Conservation (phyloP, 75 land plant genomes). For the Pinus albicaulis region DNA sequence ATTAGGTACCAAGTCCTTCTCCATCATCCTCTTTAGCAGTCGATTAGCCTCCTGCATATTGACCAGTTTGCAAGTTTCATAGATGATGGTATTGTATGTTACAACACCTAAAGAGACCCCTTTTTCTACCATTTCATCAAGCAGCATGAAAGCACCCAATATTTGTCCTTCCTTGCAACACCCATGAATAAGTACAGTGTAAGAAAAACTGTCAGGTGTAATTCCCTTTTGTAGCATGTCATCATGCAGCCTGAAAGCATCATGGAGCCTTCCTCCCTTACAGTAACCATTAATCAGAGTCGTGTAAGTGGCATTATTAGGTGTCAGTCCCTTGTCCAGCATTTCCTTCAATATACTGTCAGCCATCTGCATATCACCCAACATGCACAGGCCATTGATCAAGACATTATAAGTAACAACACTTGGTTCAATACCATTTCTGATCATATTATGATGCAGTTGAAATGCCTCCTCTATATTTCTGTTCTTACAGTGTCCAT, state of each 20-base stretch:
- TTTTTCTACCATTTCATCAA: slow-evolving; percentile 28
- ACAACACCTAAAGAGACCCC: slow-evolving; percentile 24
- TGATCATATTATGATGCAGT: slow-evolving; percentile 43
- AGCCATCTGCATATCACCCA: slow-evolving; percentile 40
- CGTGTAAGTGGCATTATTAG: slow-evolving; percentile 36
- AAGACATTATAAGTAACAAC: slow-evolving; percentile 65
- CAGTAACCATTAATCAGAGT: slow-evolving; percentile 50
- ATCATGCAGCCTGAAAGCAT: slow-evolving; percentile 35
- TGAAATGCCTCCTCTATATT: slow-evolving; percentile 32
- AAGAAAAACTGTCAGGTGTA: slow-evolving; percentile 25
- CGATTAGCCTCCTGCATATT: slow-evolving; percentile 36
- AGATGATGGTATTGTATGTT: slow-evolving; percentile 41
- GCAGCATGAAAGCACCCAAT: slow-evolving; percentile 24
- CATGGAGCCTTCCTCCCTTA: slow-evolving; percentile 30
- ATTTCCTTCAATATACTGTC: slow-evolving; percentile 27
- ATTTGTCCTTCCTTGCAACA: slow-evolving; percentile 36
- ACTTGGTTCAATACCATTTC: slow-evolving; percentile 56
- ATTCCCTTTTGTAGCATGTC: slow-evolving; percentile 39
- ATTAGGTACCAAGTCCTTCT: slow-evolving; percentile 13
- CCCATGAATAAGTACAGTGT: slow-evolving; percentile 30
- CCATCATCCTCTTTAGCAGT: slow-evolving; percentile 23
- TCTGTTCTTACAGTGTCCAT: slow-evolving; percentile 51
- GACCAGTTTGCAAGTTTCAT: slow-evolving; percentile 38
- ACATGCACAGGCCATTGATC: slow-evolving; percentile 60
- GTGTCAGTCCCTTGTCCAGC: slow-evolving; percentile 26